Conservation (phyloP, 257 asterid genomes). For the Jaltomata sinuosa region DNA sequence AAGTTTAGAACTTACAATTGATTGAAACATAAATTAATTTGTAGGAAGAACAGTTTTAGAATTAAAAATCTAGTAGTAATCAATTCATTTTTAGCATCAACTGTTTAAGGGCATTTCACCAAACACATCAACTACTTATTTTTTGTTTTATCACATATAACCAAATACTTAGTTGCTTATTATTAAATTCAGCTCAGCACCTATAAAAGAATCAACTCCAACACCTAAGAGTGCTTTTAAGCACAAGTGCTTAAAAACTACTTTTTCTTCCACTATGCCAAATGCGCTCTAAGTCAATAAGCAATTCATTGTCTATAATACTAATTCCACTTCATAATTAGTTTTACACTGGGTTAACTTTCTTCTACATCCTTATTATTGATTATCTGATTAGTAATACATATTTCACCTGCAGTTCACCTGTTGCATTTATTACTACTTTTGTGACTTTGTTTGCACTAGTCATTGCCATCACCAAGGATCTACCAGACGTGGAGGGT, state of each 20-base stretch:
- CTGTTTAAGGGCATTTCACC: not conserved
- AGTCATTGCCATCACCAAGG: slow-evolving; percentile 97
- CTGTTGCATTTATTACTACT: slow-evolving; percentile 95
- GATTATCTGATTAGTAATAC: not conserved
- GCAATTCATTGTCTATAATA: not conserved
- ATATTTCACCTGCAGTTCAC: slow-evolving; percentile 54
- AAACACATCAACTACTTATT: not conserved
- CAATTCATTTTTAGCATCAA: not conserved
- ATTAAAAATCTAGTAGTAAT: not conserved
- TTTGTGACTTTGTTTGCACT: slow-evolving; percentile 89
- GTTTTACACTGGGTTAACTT: not conserved
- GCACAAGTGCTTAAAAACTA: not conserved
- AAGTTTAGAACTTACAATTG: not conserved
- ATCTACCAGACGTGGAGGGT: slow-evolving; percentile 98
- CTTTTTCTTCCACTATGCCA: not conserved
- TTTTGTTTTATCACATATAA: not conserved
- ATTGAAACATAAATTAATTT: not conserved
- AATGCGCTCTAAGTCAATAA: not conserved
- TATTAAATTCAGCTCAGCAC: not conserved
- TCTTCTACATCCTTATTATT: not conserved
- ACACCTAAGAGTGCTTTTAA: not conserved
- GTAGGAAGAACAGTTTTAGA: not conserved
- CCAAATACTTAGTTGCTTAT: not conserved
- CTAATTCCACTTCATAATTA: not conserved
- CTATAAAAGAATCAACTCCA: not conserved